phyloP scores from a whole-genome alignment of 1,284 basidiomycete genomes.

The Inonotus hispidus region DNA sequence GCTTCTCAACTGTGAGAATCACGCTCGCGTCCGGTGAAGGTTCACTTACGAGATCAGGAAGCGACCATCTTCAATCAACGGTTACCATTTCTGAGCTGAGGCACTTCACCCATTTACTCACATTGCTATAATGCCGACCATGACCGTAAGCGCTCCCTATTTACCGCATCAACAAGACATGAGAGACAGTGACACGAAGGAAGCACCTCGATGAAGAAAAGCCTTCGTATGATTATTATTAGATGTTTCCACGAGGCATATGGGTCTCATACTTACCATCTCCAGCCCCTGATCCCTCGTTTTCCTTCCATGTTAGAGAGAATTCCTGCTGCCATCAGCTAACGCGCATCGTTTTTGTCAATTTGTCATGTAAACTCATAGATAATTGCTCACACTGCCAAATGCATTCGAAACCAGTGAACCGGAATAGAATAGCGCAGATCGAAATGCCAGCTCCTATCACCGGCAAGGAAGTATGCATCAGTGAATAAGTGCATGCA shows the following conservation, averaged over 20 bases:
- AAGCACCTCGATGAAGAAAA: slow-evolving; percentile 28
- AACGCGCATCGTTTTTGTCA: not conserved
- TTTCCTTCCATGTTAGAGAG: slow-evolving; percentile 39
- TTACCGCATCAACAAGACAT: not conserved
- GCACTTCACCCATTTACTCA: slow-evolving; percentile 13
- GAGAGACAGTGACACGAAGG: not conserved
- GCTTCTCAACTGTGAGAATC: slow-evolving; percentile 14
- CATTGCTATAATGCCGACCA: slow-evolving; percentile 19
- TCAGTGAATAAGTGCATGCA: not conserved
- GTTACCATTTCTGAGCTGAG: not conserved
- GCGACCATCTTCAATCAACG: not conserved
- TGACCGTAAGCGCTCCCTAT: slow-evolving; percentile 20
- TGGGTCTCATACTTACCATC: slow-evolving; percentile 24
- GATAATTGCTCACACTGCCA: slow-evolving; percentile 25
- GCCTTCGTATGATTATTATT: slow-evolving; percentile 12
- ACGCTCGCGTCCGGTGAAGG: not conserved
- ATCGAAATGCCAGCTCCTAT: slow-evolving; percentile 29
- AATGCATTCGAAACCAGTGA: slow-evolving; percentile 39
- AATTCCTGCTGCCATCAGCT: slow-evolving; percentile 36
- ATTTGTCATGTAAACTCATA: slow-evolving; percentile 16
- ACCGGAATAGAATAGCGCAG: slow-evolving; percentile 36
- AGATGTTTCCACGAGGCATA: not conserved
- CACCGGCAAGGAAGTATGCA: not conserved
- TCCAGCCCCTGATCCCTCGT: slow-evolving; percentile 39
- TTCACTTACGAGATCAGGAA: slow-evolving; percentile 24